Evolutionary conservation across 2,329 filamentous ascomycete genomes (phyloP), one percentile per base, ranked within the genome.

Genomic region (Knufia fluminis): DNA sequence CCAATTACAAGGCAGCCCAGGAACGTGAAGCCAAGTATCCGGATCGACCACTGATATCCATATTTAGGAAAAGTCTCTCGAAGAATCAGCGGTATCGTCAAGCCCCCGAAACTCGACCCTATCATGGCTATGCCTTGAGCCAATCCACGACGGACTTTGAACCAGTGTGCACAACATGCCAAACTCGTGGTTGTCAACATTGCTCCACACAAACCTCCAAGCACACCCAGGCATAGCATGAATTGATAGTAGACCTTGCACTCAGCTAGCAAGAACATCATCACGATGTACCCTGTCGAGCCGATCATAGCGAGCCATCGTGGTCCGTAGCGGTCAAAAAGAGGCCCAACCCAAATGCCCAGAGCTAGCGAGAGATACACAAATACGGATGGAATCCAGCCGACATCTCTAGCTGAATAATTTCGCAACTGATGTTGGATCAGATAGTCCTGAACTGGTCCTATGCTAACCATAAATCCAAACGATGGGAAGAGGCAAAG

Each of bases 181-280:
- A 69, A 61, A 1, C 62, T 57, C 2, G 67, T 64, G 0, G 67
- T 70, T 0, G 66, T 64, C 4, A 69, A 47, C 3, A 67, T 54
- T 0, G 67, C 66, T 1, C 63, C 61, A 1, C 64, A 60, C 2
- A 63, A 48, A 0, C 68, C 68, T 1, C 66, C 63, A 1, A 70
- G 54, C 2, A 69, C 36, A 0, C 62, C 60, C 0, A 67, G 57
- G 57, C 62, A 64, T 51, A 71, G 60, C 59, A 75, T 54, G 33
- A 75, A 75, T 6, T 76, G 71, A 71, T 69, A 74, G 58, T 75
- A 75, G 19, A 59, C 46, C 3, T 58, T 61, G 55, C 72, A 76
- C 47, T 75, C 62, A 0, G 69, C 73, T 24, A 76, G 63, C 2
- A 75, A 54, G 8, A 76, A 63, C 46, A 74, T 70, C 33, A 67